Evolutionary conservation across 257 asterid genomes (phyloP), one percentile per base, ranked within the genome.

Genomic region (Gynochthodes officinalis): DNA sequence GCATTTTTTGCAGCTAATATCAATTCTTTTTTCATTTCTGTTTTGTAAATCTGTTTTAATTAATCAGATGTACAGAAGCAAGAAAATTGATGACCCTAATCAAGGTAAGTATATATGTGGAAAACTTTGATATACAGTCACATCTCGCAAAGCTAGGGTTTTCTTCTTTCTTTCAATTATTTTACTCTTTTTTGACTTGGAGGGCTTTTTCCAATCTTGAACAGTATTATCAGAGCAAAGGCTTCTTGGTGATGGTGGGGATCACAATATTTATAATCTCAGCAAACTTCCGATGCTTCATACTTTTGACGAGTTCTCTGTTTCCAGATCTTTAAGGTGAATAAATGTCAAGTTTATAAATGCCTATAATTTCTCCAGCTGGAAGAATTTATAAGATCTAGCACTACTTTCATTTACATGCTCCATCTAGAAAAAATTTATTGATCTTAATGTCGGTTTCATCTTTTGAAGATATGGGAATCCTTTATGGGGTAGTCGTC

Each of bases 51-150:
- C 64, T 77, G 54, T 71, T 64, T 55, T 21, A 40, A 37, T 63
- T 69, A 19, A 64, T 73, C 67, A 90, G 98, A 93, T 93, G 98
- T 89, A 84, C 80, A 89, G 98, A 78, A 90, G 98, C 89, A 93
- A 93, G 95, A 90, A 93, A 81, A 86, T 82, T 49, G 97, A 93
- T 82, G 96, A 93, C 76, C 96, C 96, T 63, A 89, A 81, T 86
- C 96, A 89, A 89, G 95, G 98, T 90, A 87, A 35, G 37, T 46
- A 46, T 11, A 12, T 46, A 9, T 46, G 52, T 46, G 19, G 2
- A 21, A 30, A 59, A 37, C 42, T 37, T 37, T n/a, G n/a, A n/a
- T n/a, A n/a, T 7, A 3, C 6, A 37, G 42, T 37, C 27, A 35
- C 4, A 25, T 48, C 77, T 13, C 35, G 4, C 19, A 48, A 60